Evolutionary conservation across 176 grass and related monocot species (phyloP).

Genomic region (Triticum dicoccoides): DNA sequence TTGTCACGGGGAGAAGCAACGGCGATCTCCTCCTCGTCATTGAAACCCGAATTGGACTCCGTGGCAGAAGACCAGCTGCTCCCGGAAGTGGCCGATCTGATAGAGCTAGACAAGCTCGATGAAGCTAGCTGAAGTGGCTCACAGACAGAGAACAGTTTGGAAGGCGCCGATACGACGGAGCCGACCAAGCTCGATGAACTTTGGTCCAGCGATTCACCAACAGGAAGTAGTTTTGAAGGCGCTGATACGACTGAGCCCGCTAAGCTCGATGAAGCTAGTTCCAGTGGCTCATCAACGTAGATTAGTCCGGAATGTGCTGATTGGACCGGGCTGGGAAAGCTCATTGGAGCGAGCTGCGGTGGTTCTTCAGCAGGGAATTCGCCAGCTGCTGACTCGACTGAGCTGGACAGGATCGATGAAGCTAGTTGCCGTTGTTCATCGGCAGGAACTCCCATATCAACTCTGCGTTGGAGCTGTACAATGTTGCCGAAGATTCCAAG

Average conservation of each 20-base stretch:
- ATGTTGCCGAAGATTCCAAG: slow-evolving; percentile 48
- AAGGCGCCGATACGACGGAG: not conserved
- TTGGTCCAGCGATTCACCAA: not conserved
- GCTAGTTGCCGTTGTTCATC: slow-evolving; percentile 22
- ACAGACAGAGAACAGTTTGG: not conserved
- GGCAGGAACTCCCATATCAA: slow-evolving; percentile 31
- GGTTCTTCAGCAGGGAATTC: slow-evolving; percentile 34
- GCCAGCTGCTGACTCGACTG: slow-evolving; percentile 15
- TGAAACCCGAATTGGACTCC: not conserved
- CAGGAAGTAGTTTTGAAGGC: not conserved
- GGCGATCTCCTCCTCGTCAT: not conserved
- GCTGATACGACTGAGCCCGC: not conserved
- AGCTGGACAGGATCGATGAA: slow-evolving; percentile 30
- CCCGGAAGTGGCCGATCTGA: not conserved
- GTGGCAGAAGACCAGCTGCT: slow-evolving; percentile 20
- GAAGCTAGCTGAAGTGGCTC: slow-evolving; percentile 4
- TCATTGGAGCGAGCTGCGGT: slow-evolving; percentile 8
- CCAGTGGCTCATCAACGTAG: not conserved
- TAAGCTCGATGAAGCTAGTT: slow-evolving; percentile 13
- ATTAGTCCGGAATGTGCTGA: not conserved
- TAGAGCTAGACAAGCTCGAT: slow-evolving; percentile 11
- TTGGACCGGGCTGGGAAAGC: slow-evolving; percentile 15
- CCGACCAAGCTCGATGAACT: slow-evolving; percentile 16
- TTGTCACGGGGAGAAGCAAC: not conserved
- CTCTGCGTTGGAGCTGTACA: slow-evolving; percentile 38